Base-by-base conservation (phyloP, 441 rosid genomes). In the Adansonia gregorii region DNA sequence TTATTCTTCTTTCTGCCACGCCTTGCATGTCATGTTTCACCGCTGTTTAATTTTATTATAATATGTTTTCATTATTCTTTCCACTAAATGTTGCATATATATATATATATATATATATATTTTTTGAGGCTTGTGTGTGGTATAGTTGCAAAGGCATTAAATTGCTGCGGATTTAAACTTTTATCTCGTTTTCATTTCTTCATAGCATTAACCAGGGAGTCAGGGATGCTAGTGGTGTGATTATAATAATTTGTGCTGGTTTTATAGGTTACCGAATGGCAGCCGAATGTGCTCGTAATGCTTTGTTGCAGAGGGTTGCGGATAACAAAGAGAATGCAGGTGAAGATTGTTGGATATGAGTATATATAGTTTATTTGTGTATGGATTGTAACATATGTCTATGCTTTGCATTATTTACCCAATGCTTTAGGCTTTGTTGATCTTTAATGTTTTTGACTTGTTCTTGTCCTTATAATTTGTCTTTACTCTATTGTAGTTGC, bases 251-350 rank as follows among this genome's bases (percentile, higher is more conserved):
- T 27, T 12, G 2, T 56, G 63, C 52, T 78, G 77, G 73, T 60
- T 66, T 83, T 74, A 56, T 83, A 96, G 98, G 99, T 77, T 96
- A 79, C 64, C 89, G 98, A 59, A 94, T 96, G 99, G 98, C 98
- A 35, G 90, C 98, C 17, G 98, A 96, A 76, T 93, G 98, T 84
- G 98, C 98, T 76, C 94, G 86, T 48, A 75, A 91, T 84, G 98
- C 98, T 67, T 78, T 96, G 83, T 79, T 90, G 84, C 82, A 74
- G 81, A 91, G 88, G 83, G 97, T 91, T 14, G 83, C 83, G 76
- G 96, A 94, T 83, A 94, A 94, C 82, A 96, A 94, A 85, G 91
- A 84, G 56, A 76, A 96, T 82, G 85, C 92, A 86, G 99, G 99
- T 95, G 78, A 17, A 63, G 24, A 45, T 17, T 79, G 43, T 52